These are phyloP conservation scores for Scortechinia acanthostroma DNA, from an alignment of 2,329 filamentous ascomycete genomes.

Conservation along the genomic window DNA sequence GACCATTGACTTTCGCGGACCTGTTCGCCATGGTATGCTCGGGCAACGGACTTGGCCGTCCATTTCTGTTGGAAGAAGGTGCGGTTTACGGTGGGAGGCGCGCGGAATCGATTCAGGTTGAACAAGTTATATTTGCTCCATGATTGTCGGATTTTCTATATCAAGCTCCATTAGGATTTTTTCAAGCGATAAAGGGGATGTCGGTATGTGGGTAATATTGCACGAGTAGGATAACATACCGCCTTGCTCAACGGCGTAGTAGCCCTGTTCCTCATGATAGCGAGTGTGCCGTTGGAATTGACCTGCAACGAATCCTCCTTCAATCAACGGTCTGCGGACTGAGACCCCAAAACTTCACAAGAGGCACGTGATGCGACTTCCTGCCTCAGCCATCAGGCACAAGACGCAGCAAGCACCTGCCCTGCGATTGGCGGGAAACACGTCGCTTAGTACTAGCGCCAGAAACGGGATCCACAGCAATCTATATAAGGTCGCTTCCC, in stretches of 20 bases:
- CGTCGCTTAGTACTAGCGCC: slow-evolving; percentile 2
- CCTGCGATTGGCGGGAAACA: neutral
- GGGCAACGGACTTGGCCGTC: slow-evolving; percentile 74
- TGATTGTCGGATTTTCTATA: slow-evolving; percentile 82
- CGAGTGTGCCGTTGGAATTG: neutral
- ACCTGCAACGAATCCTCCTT: neutral
- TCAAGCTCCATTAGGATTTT: no score
- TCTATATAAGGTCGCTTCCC: neutral
- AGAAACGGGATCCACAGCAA: neutral
- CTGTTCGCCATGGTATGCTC: slow-evolving; percentile 90
- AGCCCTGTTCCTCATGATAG: neutral
- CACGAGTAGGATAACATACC: neutral
- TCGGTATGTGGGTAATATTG: neutral
- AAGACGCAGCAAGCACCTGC: no score
- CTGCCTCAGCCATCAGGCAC: neutral
- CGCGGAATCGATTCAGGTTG: slow-evolving; percentile 61
- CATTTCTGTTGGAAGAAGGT: slow-evolving; percentile 99
- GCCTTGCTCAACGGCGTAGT: neutral
- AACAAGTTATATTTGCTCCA: slow-evolving; percentile 98
- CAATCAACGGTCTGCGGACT: no score
- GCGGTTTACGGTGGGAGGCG: slow-evolving; percentile 28
- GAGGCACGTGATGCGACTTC: neutral
- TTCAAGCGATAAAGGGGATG: neutral
- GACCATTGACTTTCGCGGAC: slow-evolving; percentile 89
- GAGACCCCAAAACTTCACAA: neutral